Conservation (phyloP, 2,329 filamentous ascomycete genomes). For the Fusarium hainanense region DNA sequence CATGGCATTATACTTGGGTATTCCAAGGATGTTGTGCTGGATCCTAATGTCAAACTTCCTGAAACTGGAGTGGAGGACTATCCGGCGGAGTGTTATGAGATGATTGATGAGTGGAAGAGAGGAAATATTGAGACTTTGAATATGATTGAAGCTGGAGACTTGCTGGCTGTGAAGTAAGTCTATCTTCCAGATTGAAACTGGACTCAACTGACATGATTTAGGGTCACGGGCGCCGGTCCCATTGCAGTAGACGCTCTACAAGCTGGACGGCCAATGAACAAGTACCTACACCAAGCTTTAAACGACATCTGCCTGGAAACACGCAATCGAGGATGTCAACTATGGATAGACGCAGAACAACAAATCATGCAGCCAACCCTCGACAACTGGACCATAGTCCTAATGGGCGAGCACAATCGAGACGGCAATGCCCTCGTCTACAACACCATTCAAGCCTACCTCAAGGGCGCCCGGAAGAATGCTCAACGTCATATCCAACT, state of each 20-base stretch:
- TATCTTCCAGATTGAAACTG: accelerated
- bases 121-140: constrained; percentile 64
- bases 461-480: constrained; percentile 58
- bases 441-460: constrained; percentile 68
- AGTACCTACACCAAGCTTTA: constrained; percentile 54
- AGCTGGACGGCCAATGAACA: constrained; percentile 48
- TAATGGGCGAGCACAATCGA: constrained; percentile 55
- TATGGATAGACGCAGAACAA: constrained; percentile 60
- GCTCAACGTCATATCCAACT: constrained; percentile 58
- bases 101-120: constrained; percentile 60
- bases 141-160: constrained; percentile 63
- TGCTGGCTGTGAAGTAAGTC: constrained; percentile 67
- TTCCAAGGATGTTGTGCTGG: constrained; percentile 59
- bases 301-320: constrained; percentile 53
- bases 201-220: constrained; percentile 21
- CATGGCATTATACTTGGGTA: constrained; percentile 65
- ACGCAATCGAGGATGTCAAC: constrained; percentile 51
- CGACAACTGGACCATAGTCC: constrained; percentile 45
- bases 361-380: constrained; percentile 56
- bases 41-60: constrained; percentile 40
- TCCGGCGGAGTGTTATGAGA: constrained; percentile 19
- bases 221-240: constrained; percentile 56
- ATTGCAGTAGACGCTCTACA: constrained; percentile 53
- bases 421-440: constrained; percentile 49
- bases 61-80: constrained; percentile 16